phyloP scores from a whole-genome alignment of 768 basidiomycete genomes.

The Termitomyces bulborhizus region DNA sequence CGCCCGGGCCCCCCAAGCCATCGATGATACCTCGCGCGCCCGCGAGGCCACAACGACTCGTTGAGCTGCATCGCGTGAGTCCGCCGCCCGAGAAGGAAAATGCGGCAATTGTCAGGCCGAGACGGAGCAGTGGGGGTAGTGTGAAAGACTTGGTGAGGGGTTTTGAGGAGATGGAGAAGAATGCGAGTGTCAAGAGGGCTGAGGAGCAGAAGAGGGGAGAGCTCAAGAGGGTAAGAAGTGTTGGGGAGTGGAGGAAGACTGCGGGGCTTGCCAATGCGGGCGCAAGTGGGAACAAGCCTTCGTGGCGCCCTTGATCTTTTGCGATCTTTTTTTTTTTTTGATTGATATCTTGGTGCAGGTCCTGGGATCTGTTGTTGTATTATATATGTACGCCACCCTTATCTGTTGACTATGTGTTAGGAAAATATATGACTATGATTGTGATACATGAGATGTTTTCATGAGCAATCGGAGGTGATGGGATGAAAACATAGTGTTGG shows the following conservation, averaged over 20 bases:
- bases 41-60: slow-evolving; percentile 35
- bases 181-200: slow-evolving; percentile 23
- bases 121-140: slow-evolving; percentile 62
- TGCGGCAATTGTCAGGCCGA: slow-evolving; percentile 22
- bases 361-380: slow-evolving; percentile 1
- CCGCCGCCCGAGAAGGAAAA: slow-evolving; percentile 19
- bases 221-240: slow-evolving; percentile 29
- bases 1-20: slow-evolving; percentile 36
- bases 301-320: slow-evolving; percentile 13
- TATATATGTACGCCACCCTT: not conserved
- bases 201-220: slow-evolving; percentile 19
- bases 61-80: slow-evolving; percentile 43
- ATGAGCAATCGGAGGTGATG: too few relatives aligned
- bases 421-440: not conserved
- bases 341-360: not conserved
- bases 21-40: slow-evolving; percentile 33
- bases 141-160: slow-evolving; percentile 66
- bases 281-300: slow-evolving; percentile 4
- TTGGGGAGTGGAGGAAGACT: slow-evolving; percentile 25
- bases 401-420: not conserved
- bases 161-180: slow-evolving; percentile 41
- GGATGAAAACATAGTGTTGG: too few relatives aligned
- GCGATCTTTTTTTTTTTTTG: not conserved
- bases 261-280: slow-evolving; percentile 3
- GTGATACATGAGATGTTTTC: too few relatives aligned